Evolutionary conservation across 1,139 yeast species (phyloP).

Genomic region (Komagataea norvegica): DNA sequence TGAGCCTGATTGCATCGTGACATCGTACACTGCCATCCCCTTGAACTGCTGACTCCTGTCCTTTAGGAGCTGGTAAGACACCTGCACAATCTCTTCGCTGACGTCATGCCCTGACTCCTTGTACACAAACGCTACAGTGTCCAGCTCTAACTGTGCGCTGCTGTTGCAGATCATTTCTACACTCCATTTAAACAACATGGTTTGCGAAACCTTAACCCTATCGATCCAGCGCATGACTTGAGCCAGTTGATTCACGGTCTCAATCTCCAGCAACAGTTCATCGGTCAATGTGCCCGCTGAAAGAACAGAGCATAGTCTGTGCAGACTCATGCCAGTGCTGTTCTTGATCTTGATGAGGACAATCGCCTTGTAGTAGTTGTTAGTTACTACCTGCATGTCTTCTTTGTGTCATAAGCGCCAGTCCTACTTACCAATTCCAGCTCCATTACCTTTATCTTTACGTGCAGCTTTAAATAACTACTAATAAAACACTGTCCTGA

Average conservation of each 20-base stretch:
- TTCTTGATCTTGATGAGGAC: slow-evolving; percentile 9
- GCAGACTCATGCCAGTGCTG: background rate
- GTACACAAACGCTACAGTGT: slow-evolving; percentile 3
- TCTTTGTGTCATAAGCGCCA: background rate
- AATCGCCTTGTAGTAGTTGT: slow-evolving; percentile 2
- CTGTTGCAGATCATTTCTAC: too few relatives aligned
- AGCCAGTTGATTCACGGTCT: background rate
- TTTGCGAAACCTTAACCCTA: slow-evolving; percentile 1
- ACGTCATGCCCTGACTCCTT: slow-evolving; percentile 1
- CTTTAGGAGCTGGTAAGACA: slow-evolving; percentile 1
- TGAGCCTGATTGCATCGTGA: too few relatives aligned
- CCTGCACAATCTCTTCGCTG: slow-evolving; percentile 1
- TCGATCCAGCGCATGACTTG: background rate
- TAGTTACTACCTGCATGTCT: background rate
- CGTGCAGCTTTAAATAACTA: too few relatives aligned
- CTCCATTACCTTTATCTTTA: too few relatives aligned
- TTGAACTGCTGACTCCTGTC: background rate
- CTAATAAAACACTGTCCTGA: background rate
- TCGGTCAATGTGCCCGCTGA: slow-evolving; percentile 1
- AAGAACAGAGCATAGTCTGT: slow-evolving; percentile 1
- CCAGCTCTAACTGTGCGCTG: background rate
- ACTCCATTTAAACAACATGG: background rate
- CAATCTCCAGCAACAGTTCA: slow-evolving; percentile 2
- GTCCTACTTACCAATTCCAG: background rate
- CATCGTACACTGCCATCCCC: slow-evolving; percentile 1